Percentiles rank a stretch among this genome's conserved stretches.
phyloP scores from a whole-genome alignment of 208 protist species.

The Jaenimonas drosophilae region DNA sequence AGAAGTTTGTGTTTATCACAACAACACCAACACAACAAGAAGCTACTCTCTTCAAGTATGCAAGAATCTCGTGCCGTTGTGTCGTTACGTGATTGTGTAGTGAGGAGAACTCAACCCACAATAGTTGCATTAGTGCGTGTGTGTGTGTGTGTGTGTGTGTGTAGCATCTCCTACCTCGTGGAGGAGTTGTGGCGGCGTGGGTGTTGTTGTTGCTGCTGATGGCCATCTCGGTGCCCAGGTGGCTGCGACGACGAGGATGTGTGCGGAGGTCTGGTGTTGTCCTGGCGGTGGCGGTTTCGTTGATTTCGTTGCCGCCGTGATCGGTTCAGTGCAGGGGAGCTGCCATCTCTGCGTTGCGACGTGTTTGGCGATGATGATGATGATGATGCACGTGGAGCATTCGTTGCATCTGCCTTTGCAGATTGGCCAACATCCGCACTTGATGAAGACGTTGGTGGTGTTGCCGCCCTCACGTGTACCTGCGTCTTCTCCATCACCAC shows the following conservation, averaged over 20 bases:
- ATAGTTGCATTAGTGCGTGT: background rate
- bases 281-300: background rate
- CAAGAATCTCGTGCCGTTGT: too few species aligned
- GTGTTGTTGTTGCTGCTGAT: conserved; percentile 10
- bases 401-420: background rate
- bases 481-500: background rate
- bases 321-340: background rate
- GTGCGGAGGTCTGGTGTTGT: background rate
- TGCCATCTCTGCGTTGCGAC: background rate
- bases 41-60: conserved; percentile 1
- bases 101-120: background rate
- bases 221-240: conserved; percentile 8
- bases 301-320: background rate
- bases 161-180: background rate
- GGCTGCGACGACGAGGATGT: conserved; percentile 1
- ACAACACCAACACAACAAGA: conserved; percentile 4
- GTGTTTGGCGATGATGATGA: background rate
- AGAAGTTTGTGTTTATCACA: background rate
- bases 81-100: too few species aligned
- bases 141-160: background rate
- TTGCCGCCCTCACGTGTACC: background rate
- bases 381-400: background rate
- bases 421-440: too few species aligned
- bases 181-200: background rate
- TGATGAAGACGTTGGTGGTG: background rate